A percentile compares a stretch with the other conserved stretches of the same genome.
Evolutionary conservation across 768 basidiomycete genomes (phyloP).

Genomic region (Boletus insuetus): DNA sequence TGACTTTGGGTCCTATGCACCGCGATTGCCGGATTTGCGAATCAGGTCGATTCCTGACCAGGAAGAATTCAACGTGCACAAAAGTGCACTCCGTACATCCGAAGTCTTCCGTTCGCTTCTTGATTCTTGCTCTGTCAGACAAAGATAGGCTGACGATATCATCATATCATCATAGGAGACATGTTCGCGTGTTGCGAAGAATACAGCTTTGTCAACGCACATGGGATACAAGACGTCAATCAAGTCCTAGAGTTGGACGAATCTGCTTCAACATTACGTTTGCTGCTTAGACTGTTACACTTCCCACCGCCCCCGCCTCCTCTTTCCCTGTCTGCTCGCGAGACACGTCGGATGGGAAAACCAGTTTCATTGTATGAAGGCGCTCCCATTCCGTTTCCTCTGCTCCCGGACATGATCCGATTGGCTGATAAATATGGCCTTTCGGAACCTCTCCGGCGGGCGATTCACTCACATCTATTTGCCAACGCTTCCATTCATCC

Average conservation of each 20-base stretch:
- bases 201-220: conserved; percentile 6
- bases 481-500: conserved; percentile 50
- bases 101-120: conserved; percentile 59
- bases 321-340: conserved; percentile 23
- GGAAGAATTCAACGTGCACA: conserved; percentile 48
- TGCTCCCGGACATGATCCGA: conserved; percentile 54
- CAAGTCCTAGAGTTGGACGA: conserved; percentile 56
- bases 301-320: conserved; percentile 48
- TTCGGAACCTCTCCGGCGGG: conserved; percentile 40
- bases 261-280: conserved; percentile 42
- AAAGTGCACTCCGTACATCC: conserved; percentile 49
- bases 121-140: neutral
- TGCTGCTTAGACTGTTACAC: conserved; percentile 58
- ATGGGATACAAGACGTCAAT: conserved; percentile 22
- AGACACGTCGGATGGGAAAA: conserved; percentile 31
- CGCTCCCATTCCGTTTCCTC: conserved; percentile 61
- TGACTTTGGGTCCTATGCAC: conserved; percentile 34
- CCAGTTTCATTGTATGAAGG: conserved; percentile 33
- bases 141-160: conserved; percentile 3
- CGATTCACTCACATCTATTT: conserved; percentile 50
- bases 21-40: conserved; percentile 51
- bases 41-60: conserved; percentile 55
- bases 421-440: conserved; percentile 69
- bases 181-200: conserved; percentile 63
- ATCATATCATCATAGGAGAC: conserved; percentile 41